A percentile compares a stretch with the other conserved stretches of the same genome.
These are phyloP conservation scores for Annulohypoxylon maeteangense DNA, from an alignment of 495 filamentous ascomycete species.

Conservation along the genomic window DNA sequence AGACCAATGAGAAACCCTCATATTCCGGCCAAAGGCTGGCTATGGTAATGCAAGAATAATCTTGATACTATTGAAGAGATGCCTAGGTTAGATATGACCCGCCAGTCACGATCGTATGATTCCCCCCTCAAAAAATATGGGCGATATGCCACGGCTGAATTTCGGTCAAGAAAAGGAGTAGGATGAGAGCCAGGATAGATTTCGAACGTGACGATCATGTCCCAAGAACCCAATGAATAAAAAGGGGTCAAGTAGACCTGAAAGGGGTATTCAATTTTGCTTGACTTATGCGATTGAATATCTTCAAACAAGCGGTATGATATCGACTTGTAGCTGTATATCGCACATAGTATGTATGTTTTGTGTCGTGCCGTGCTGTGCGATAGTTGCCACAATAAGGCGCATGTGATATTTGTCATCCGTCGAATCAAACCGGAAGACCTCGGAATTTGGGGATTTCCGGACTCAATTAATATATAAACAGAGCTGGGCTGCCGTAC, in stretches of 20 bases:
- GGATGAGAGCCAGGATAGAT: not conserved
- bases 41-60: not conserved
- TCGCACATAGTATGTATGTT: not conserved
- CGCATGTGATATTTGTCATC: conserved; percentile 8
- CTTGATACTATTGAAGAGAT: no score
- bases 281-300: not conserved
- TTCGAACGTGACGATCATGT: not conserved
- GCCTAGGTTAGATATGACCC: not conserved
- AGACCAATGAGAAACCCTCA: not conserved
- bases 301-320: not conserved
- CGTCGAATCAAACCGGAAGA: conserved; percentile 4
- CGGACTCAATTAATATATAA: conserved; percentile 8
- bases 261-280: not conserved
- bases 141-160: not conserved
- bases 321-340: not conserved
- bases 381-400: conserved; percentile 7
- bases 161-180: not conserved
- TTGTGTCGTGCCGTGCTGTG: no score
- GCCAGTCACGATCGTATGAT: not conserved
- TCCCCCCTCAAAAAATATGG: not conserved
- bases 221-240: not conserved
- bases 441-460: not conserved
- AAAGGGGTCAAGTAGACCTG: not conserved
- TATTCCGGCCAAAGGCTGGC: not conserved
- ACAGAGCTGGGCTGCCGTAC: conserved; percentile 5